These are phyloP conservation scores for Theileria parva DNA, from an alignment of 169 alveolate species.

Conservation along the genomic window DNA sequence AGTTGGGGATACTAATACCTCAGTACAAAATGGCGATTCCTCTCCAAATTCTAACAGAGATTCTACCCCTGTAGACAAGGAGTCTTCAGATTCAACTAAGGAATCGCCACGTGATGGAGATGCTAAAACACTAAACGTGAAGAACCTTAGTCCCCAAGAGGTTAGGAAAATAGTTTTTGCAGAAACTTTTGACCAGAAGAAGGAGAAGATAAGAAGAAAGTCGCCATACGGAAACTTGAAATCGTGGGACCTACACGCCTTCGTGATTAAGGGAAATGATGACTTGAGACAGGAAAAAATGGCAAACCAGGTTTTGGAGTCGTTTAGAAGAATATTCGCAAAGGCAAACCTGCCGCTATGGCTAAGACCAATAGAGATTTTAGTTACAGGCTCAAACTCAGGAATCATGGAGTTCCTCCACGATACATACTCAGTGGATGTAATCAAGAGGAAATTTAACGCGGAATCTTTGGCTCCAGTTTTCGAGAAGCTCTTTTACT, in stretches of 20 bases:
- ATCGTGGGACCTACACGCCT: constrained; percentile 84
- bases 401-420: constrained; percentile 85
- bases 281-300: constrained; percentile 93
- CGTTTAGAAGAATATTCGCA: constrained; percentile 84
- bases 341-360: constrained; percentile 87
- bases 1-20: no score
- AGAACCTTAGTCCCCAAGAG: constrained; percentile 58
- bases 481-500: constrained; percentile 69
- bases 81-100: constrained; percentile 1
- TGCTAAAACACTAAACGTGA: constrained; percentile 9
- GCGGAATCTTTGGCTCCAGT: constrained; percentile 72
- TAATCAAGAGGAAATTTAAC: constrained; percentile 71
- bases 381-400: constrained; percentile 92
- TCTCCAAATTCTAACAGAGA: neutral
- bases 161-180: constrained; percentile 70
- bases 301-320: constrained; percentile 92
- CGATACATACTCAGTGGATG: constrained; percentile 79
- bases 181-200: constrained; percentile 78
- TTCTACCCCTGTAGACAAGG: neutral
- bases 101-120: neutral
- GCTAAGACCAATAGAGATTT: constrained; percentile 92
- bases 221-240: constrained; percentile 84
- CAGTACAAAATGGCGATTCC: neutral
- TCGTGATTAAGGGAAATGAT: constrained; percentile 94
- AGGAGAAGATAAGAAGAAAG: constrained; percentile 71